These are phyloP conservation scores for Aspergillus jensenii DNA, from an alignment of 2,329 filamentous ascomycete genomes.

Conservation along the genomic window DNA sequence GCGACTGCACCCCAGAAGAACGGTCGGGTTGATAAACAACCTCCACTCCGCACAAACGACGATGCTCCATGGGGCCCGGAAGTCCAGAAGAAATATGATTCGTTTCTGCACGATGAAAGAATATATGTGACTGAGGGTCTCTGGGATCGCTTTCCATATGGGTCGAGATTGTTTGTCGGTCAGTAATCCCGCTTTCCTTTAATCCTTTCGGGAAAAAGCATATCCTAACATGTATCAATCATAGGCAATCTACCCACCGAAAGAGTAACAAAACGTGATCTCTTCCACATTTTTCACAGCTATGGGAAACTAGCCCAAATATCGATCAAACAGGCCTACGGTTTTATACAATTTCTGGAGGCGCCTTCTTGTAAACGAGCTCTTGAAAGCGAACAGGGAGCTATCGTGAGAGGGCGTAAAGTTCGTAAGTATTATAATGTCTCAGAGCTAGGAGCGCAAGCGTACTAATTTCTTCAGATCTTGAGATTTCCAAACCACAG, in stretches of 20 bases:
- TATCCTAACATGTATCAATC: constrained; percentile 10
- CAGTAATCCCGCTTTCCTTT: constrained; percentile 21
- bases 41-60: constrained; percentile 29
- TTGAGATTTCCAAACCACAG: constrained; percentile 74
- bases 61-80: constrained; percentile 51
- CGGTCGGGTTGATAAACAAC: constrained; percentile 27
- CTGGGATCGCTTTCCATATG: constrained; percentile 52
- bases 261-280: constrained; percentile 87
- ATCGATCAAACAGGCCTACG: constrained; percentile 93
- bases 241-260: constrained; percentile 88
- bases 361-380: constrained; percentile 71
- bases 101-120: constrained; percentile 52
- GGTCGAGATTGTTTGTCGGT: constrained; percentile 52
- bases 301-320: constrained; percentile 90
- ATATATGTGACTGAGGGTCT: constrained; percentile 53
- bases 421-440: constrained; percentile 68
- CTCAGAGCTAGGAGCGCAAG: constrained; percentile 14
- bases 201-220: neutral
- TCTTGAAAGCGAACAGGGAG: constrained; percentile 74
- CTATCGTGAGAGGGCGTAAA: constrained; percentile 80
- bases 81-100: constrained; percentile 50
- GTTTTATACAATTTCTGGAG: constrained; percentile 91
- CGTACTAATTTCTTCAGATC: constrained; percentile 15
- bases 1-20: constrained; percentile 24
- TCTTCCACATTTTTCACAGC: constrained; percentile 85